Evolutionary conservation across 2,329 filamentous ascomycete species (phyloP), one percentile per base, ranked within the genome.

Genomic region (Colletotrichum sansevieriae): DNA sequence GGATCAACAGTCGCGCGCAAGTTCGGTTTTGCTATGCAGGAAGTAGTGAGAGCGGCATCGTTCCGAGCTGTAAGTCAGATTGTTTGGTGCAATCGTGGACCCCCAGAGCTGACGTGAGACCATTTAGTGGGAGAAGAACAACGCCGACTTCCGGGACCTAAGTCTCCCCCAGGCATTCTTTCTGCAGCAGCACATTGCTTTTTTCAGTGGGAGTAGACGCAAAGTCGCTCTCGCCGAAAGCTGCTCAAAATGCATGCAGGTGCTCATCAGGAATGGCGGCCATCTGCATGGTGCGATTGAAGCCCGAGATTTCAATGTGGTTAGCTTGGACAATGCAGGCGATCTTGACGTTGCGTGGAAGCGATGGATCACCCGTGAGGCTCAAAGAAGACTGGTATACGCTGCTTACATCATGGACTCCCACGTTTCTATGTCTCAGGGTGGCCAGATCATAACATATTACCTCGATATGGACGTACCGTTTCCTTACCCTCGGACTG

Each of bases 201-300:
- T 64, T 10, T 64, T 59, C 35, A 64, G 52, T 35, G 43, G 62
- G 3, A 13, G 49, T 7, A 13, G 22, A 15, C 52, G 62, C 3
- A 64, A 64, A 8, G 12, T 64, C 8, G 43, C 52, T 4, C 25
- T 58, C 1, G 62, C 62, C 13, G 54, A 64, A 25, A 44, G 20
- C 2, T 64, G 43, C 7, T 58, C 33, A 8, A 58, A 58, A 18
- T 39, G 41, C 13, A 25, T 41, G 13, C 41, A 64, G 22, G 33
- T 64, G 9, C 33, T 59, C n/a, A 51, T 64, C 15, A 49, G 51
- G 33, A 64, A 59, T 33, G 62, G 62, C 6, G 62, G 62, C 3
- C 62, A 64, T 12, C n/a, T 51, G 12, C 15, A 51, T 4, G 25
- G 33, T 29, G 29, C 29, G 7, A 29, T 29, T 29, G 29, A 29